Percentiles rank a stretch among this genome's conserved stretches.
Conservation (phyloP, 306 rosid genomes). For the Quercus rubra region DNA sequence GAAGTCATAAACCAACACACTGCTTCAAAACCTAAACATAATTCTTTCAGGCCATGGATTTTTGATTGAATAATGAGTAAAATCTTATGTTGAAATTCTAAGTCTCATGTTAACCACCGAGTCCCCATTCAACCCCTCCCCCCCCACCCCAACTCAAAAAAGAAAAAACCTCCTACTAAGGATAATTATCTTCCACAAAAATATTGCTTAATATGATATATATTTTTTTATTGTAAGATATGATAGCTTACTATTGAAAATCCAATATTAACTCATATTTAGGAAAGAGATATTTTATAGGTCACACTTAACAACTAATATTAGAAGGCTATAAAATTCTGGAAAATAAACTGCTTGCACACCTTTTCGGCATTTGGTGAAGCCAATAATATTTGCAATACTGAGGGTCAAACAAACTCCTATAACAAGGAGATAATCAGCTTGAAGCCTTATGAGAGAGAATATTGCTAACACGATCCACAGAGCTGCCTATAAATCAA, state of each 20-base stretch:
- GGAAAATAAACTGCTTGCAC: conserved; percentile 14
- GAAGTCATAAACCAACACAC: no score
- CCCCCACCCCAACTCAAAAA: no score
- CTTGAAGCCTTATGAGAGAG: conserved; percentile 93
- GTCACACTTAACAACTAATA: not conserved
- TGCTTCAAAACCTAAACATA: not conserved
- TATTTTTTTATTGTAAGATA: not conserved
- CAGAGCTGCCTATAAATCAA: conserved; percentile 54
- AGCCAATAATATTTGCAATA: conserved; percentile 92
- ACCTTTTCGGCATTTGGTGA: conserved; percentile 98
- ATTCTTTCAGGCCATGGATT: not conserved
- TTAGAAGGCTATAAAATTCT: not conserved
- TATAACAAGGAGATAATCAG: conserved; percentile 91
- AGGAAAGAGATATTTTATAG: not conserved
- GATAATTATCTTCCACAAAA: not conserved
- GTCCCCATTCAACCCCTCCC: not conserved
- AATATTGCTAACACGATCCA: conserved; percentile 87
- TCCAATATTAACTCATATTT: not conserved
- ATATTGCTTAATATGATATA: not conserved
- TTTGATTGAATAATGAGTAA: not conserved
- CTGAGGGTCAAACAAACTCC: conserved; percentile 97
- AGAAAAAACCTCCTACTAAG: not conserved
- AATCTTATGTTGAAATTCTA: not conserved
- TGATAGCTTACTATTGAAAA: not conserved
- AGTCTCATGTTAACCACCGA: not conserved